A percentile compares a stretch with the other conserved stretches of the same genome.
Conservation (phyloP, 75 land plant species). For the Pinus tabuliformis region DNA sequence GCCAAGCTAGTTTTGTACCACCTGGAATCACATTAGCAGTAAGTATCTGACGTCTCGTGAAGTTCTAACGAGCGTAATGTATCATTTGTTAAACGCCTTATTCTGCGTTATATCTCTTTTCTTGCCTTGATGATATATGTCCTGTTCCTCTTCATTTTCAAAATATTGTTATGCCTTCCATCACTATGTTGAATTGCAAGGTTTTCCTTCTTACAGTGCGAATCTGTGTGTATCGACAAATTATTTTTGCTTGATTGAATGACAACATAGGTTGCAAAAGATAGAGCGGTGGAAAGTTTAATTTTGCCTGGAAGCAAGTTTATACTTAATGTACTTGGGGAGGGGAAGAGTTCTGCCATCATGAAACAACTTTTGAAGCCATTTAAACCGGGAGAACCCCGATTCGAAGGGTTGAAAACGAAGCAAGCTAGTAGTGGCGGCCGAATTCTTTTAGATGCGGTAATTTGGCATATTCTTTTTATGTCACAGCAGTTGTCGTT, state of each 20-base stretch:
- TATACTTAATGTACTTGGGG: conserved; percentile 46
- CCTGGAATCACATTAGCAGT: conserved; percentile 51
- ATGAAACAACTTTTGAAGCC: conserved; percentile 41
- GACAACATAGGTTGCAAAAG: conserved; percentile 44
- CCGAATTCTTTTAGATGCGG: conserved; percentile 33
- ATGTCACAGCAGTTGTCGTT: neutral
- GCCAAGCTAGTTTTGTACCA: conserved; percentile 58
- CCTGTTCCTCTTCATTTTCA: conserved; percentile 1
- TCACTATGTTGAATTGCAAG: neutral
- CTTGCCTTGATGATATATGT: neutral
- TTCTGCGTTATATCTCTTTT: neutral
- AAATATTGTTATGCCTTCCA: neutral
- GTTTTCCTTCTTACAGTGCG: neutral
- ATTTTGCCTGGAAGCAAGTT: conserved; percentile 39
- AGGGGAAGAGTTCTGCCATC: conserved; percentile 28
- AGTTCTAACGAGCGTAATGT: neutral
- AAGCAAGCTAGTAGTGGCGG: conserved; percentile 35
- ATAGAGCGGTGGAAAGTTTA: conserved; percentile 46
- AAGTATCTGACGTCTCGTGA: conserved; percentile 4
- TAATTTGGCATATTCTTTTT: conserved; percentile 3
- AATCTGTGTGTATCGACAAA: neutral
- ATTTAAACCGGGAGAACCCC: conserved; percentile 46
- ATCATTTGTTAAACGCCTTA: neutral
- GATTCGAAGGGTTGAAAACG: conserved; percentile 23
- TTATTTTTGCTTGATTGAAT: neutral